These are phyloP conservation scores for Dactylellina leptospora DNA, from an alignment of 2,329 filamentous ascomycete genomes.

Conservation along the genomic window DNA sequence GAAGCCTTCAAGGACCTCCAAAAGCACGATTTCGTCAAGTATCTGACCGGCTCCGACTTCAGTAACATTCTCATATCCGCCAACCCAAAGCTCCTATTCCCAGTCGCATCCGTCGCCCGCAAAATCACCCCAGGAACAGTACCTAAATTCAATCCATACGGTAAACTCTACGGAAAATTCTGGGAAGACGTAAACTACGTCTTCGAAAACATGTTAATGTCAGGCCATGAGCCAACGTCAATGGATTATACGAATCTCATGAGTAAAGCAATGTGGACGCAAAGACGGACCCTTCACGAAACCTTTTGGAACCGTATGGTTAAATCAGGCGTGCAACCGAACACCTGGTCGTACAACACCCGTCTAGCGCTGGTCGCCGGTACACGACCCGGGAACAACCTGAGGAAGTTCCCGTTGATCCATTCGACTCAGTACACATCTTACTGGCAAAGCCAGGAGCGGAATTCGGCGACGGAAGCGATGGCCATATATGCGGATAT, in stretches of 20 bases:
- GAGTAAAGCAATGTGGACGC: slow-evolving; percentile 47
- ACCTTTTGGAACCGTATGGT: slow-evolving; percentile 42
- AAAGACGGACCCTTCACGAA: slow-evolving; percentile 4
- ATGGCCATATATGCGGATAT: slow-evolving; percentile 50
- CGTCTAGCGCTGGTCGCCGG: slow-evolving; percentile 43
- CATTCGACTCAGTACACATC: slow-evolving; percentile 15
- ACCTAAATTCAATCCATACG: slow-evolving; percentile 26
- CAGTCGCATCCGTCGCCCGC: slow-evolving; percentile 29
- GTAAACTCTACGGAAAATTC: slow-evolving; percentile 16
- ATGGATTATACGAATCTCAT: slow-evolving; percentile 51
- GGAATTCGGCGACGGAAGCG: slow-evolving; percentile 10
- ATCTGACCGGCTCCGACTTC: slow-evolving; percentile 39
- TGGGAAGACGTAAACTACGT: slow-evolving; percentile 42
- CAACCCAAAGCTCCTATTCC: slow-evolving; percentile 34
- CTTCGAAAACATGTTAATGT: slow-evolving; percentile 29
- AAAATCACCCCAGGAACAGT: slow-evolving; percentile 28
- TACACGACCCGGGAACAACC: slow-evolving; percentile 22
- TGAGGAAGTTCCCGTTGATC: slow-evolving; percentile 39
- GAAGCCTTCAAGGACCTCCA: slow-evolving; percentile 40
- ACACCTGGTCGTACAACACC: slow-evolving; percentile 52
- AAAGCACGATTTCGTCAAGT: slow-evolving; percentile 16
- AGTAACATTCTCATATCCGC: slow-evolving; percentile 40
- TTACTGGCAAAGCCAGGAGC: slow-evolving; percentile 25
- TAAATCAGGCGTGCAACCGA: slow-evolving; percentile 30
- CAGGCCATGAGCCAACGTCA: slow-evolving; percentile 30